These are phyloP conservation scores for Suhomyces sp. DNA, from an alignment of 805 yeast species.

Conservation along the genomic window DNA sequence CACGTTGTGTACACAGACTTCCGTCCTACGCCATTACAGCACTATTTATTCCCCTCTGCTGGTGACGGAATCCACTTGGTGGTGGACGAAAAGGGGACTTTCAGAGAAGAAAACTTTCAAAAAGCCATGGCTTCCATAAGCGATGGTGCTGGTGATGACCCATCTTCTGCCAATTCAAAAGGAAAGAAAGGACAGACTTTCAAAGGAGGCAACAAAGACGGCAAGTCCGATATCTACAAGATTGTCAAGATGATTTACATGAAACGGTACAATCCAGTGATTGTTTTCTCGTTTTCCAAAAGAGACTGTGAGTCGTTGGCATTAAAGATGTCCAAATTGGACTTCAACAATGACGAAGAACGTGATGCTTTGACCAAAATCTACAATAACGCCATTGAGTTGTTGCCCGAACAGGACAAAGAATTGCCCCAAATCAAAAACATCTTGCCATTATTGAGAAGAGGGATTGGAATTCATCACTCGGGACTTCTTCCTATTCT, in stretches of 20 bases:
- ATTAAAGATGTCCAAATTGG: slow-evolving; percentile 90
- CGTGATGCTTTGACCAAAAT: slow-evolving; percentile 87
- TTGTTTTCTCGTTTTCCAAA: slow-evolving; percentile 96
- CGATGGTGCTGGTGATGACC: slow-evolving; percentile 81
- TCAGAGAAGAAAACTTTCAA: slow-evolving; percentile 96
- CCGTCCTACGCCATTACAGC: slow-evolving; percentile 98
- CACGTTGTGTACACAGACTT: slow-evolving; percentile 98
- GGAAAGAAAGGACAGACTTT: slow-evolving; percentile 77
- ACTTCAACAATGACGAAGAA: slow-evolving; percentile 92
- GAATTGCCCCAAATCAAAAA: slow-evolving; percentile 93
- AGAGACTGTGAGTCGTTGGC: slow-evolving; percentile 96
- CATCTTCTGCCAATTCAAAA: slow-evolving; percentile 56
- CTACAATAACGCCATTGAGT: slow-evolving; percentile 82
- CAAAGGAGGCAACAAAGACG: slow-evolving; percentile 82
- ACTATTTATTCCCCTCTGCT: slow-evolving; percentile 95
- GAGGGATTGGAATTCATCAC: slow-evolving; percentile 99
- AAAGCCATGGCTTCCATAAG: slow-evolving; percentile 95
- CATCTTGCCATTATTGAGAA: slow-evolving; percentile 78
- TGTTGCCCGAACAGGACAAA: slow-evolving; percentile 86
- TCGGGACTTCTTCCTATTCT: slow-evolving; percentile 92
- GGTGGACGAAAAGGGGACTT: slow-evolving; percentile 94
- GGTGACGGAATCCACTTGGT: slow-evolving; percentile 98
- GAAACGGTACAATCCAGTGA: slow-evolving; percentile 94
- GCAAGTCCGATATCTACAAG: slow-evolving; percentile 84
- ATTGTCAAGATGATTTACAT: slow-evolving; percentile 98